Conservation (phyloP, 2,329 filamentous ascomycete species). For the Pestalotiopsis sp. region DNA sequence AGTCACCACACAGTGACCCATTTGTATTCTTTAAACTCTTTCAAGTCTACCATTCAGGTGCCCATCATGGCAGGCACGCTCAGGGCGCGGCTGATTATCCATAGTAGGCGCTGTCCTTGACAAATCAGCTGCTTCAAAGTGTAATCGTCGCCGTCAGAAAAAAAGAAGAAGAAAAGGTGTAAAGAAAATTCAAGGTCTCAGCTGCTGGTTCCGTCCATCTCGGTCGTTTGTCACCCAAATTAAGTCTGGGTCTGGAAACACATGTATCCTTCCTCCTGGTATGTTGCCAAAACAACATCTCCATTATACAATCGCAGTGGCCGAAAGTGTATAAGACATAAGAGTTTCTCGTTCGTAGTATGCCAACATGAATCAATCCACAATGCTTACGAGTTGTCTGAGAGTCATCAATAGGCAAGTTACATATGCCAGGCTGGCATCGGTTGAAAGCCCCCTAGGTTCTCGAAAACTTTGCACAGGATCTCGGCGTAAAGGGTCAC, state of each 20-base stretch:
- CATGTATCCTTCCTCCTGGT: background rate
- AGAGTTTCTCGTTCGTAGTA: background rate
- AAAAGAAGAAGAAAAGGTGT: background rate
- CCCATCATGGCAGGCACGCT: background rate
- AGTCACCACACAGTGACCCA: background rate
- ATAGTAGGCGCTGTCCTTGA: too few species aligned
- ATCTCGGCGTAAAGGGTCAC: background rate
- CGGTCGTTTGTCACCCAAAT: background rate
- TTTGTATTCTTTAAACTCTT: too few species aligned
- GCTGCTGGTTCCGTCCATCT: background rate
- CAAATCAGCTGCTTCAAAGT: background rate
- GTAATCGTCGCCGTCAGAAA: background rate
- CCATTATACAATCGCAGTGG: background rate
- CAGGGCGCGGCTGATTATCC: background rate
- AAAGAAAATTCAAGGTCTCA: background rate
- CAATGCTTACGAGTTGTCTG: background rate
- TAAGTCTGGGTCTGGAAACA: background rate
- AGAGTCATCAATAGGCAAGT: background rate
- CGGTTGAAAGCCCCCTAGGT: background rate
- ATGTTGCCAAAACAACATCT: background rate
- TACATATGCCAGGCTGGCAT: background rate
- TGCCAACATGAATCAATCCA: background rate
- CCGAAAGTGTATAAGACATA: slow-evolving; percentile 3
- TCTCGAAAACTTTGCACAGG: background rate
- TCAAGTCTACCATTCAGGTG: background rate